A percentile compares a stretch with the other conserved stretches of the same genome.
phyloP scores from a whole-genome alignment of 441 rosid species.

The Brassica hybrid region DNA sequence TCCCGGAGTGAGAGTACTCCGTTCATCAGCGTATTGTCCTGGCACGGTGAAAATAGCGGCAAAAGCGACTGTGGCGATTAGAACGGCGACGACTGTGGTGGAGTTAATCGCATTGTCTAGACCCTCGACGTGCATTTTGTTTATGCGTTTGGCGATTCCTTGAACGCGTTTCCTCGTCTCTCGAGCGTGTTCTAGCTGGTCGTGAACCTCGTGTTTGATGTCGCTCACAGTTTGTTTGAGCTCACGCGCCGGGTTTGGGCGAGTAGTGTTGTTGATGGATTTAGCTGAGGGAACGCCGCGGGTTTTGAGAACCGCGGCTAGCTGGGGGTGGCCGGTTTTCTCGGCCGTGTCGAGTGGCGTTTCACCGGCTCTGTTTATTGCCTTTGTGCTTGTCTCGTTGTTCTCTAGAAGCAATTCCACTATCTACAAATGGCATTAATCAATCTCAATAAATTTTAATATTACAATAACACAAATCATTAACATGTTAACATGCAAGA shows the following conservation, averaged over 20 bases:
- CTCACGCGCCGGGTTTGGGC: slow-evolving; percentile 50
- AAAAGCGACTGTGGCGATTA: slow-evolving; percentile 66
- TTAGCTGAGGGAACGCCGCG: slow-evolving; percentile 66
- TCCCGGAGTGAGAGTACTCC: not conserved
- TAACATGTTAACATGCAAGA: not conserved
- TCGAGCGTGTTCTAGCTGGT: slow-evolving; percentile 64
- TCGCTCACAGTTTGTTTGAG: slow-evolving; percentile 70
- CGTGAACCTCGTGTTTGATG: slow-evolving; percentile 65
- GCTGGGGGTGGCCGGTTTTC: slow-evolving; percentile 41
- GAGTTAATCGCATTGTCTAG: slow-evolving; percentile 70
- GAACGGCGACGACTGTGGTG: slow-evolving; percentile 66
- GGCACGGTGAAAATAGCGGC: slow-evolving; percentile 71
- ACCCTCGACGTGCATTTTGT: slow-evolving; percentile 63
- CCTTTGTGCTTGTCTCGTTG: slow-evolving; percentile 33
- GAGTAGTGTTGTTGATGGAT: slow-evolving; percentile 49
- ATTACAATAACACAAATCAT: not conserved
- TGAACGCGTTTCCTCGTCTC: slow-evolving; percentile 60
- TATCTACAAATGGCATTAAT: slow-evolving; percentile 28
- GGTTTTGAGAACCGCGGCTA: slow-evolving; percentile 48
- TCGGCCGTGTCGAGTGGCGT: slow-evolving; percentile 41
- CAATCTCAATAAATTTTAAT: not conserved
- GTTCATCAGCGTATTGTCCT: slow-evolving; percentile 53
- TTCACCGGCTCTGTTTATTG: slow-evolving; percentile 21
- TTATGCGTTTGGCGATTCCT: slow-evolving; percentile 64
- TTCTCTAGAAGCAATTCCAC: slow-evolving; percentile 40